Evolutionary conservation across 2,329 filamentous ascomycete species (phyloP), one percentile per base, ranked within the genome.

Genomic region (Monosporascus cannonballus): DNA sequence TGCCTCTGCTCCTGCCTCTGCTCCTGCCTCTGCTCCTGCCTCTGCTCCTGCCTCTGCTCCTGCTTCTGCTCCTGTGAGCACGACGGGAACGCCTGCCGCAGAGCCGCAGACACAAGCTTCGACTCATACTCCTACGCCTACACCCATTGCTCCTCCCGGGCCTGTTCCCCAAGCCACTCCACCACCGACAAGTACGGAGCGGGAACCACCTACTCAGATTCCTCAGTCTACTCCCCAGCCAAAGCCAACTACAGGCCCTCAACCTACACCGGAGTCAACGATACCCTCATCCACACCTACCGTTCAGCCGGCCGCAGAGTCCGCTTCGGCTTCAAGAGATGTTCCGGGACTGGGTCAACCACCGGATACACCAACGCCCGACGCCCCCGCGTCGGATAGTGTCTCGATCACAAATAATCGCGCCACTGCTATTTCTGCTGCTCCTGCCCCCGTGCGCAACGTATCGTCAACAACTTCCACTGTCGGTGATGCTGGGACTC

Each of bases 21-120:
- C 27, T 4, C 27, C 27, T 11, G 52, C 59, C n/a, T n/a, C 24
- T 24, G 24, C 24, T 24, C 24, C 24, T 22, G 20, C 3, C 3
- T 22, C 20, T 22, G 20, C 2, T 2, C 20, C 20, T 22, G 20
- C 20, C 3, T 22, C 25, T 9, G 27, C 27, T 4, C 27, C 27
- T 11, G 52, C 59, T 24, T 53, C 64, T 41, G 55, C 56, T 25
- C 56, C 61, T 20, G 42, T 55, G 9, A 57, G 51, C 18, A 56
- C 61, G 22, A 63, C 61, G 4, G 57, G 49, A 51, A 57, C 59
- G 34, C 60, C 65, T 25, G 55, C 61, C 20, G 47, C 59, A 45
- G 62, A 67, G 38, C 47, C 56, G 39, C 55, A 53, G 17, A 56
- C 61, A 6, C 55, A 61, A 49, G 30, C 58, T 24, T 52, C 57